Percentiles rank a stretch among this genome's conserved stretches.
Evolutionary conservation across 2,329 filamentous ascomycete genomes (phyloP).

Genomic region (Clathrospora elynae): DNA sequence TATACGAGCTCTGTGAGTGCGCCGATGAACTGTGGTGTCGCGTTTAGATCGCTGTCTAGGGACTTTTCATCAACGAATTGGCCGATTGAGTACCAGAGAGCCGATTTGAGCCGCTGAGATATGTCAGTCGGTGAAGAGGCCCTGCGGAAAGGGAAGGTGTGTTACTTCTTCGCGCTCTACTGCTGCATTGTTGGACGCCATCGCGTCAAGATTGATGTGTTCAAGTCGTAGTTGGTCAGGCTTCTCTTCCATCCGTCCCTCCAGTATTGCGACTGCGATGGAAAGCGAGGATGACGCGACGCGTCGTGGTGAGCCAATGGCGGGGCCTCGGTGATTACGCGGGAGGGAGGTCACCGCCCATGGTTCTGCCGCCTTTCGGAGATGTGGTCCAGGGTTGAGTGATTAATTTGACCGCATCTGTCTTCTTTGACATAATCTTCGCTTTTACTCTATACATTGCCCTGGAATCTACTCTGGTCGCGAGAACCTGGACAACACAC

Average conservation of each 20-base stretch:
- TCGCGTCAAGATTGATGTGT: slow-evolving; percentile 13
- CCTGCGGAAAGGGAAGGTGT: background rate
- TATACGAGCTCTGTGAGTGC: slow-evolving; percentile 78
- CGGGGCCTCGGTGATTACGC: slow-evolving; percentile 22
- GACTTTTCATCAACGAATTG: slow-evolving; percentile 84
- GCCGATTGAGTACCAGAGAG: slow-evolving; percentile 51
- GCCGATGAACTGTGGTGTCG: slow-evolving; percentile 89
- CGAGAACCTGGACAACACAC: no score
- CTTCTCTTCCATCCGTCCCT: no score
- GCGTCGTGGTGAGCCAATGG: slow-evolving; percentile 22
- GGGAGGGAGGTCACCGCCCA: slow-evolving; percentile 16
- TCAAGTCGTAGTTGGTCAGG: no score
- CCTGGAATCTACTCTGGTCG: no score
- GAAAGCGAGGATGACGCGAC: slow-evolving; percentile 23
- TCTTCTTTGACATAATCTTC: slow-evolving; percentile 2
- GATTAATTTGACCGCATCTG: slow-evolving; percentile 11
- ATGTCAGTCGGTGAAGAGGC: slow-evolving; percentile 3
- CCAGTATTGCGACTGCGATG: slow-evolving; percentile 1
- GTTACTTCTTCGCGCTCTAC: slow-evolving; percentile 42
- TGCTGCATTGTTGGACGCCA: slow-evolving; percentile 34
- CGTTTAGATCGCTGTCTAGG: slow-evolving; percentile 74
- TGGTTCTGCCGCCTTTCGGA: slow-evolving; percentile 11
- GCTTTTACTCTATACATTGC: no score
- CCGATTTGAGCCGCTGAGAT: slow-evolving; percentile 55
- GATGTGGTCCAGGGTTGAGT: slow-evolving; percentile 14